Percentiles rank a stretch among this genome's conserved stretches.
These are phyloP conservation scores for Mucor indicus DNA, from an alignment of 371 early-diverging fungal species.

Conservation along the genomic window DNA sequence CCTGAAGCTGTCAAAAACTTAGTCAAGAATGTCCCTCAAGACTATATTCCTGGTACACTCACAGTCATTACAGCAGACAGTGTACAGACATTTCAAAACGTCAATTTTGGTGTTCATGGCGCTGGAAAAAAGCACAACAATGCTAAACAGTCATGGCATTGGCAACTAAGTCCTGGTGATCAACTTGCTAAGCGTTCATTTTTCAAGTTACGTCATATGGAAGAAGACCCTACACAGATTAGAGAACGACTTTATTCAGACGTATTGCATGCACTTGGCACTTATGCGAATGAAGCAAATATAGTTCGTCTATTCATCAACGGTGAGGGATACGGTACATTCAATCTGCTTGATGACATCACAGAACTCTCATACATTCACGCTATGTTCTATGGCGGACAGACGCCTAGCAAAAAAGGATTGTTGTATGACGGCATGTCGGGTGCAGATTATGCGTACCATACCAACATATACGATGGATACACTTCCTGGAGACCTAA, in stretches of 20 bases:
- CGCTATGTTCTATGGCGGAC: conserved; percentile 44
- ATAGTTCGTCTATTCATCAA: conserved; percentile 55
- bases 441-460: conserved; percentile 47
- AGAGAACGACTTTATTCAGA: conserved; percentile 59
- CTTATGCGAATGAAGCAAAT: conserved; percentile 49
- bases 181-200: conserved; percentile 39
- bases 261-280: conserved; percentile 46
- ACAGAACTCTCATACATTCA: conserved; percentile 43
- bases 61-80: conserved; percentile 46
- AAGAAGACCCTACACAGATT: conserved; percentile 59
- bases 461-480: conserved; percentile 18
- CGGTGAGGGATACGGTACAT: conserved; percentile 47
- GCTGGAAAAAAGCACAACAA: conserved; percentile 57
- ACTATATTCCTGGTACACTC: conserved; percentile 22
- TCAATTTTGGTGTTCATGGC: conserved; percentile 47
- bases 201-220: conserved; percentile 58
- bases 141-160: conserved; percentile 59
- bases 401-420: conserved; percentile 40
- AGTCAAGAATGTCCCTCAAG: conserved; percentile 24
- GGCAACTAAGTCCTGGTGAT: conserved; percentile 30
- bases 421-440: conserved; percentile 53
- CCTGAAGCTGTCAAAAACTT: conserved; percentile 22
- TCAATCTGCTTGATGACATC: conserved; percentile 54
- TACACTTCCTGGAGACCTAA: conserved; percentile 37
- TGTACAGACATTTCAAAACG: conserved; percentile 34